Evolutionary conservation across 2,329 filamentous ascomycete genomes (phyloP).

Genomic region (Phaeosphaeria sp.): DNA sequence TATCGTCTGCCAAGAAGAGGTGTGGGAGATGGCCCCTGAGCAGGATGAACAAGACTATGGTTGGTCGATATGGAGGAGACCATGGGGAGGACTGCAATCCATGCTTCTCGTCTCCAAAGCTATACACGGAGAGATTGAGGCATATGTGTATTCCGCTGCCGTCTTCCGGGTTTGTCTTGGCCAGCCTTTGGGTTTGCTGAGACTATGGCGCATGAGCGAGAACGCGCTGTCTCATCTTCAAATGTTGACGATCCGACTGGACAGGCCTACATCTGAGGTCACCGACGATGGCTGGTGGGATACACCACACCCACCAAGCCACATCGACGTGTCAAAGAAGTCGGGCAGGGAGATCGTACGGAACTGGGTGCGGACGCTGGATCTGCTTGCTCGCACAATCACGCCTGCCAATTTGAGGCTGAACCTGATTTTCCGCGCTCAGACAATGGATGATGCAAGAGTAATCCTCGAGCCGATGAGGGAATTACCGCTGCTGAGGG

Average conservation of each 20-base stretch:
- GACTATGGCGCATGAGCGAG: constrained; percentile 5
- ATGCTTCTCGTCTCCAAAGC: not conserved
- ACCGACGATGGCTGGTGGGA: not conserved
- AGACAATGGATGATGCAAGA: constrained; percentile 2
- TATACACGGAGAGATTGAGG: constrained; percentile 3
- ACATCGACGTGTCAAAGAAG: not conserved
- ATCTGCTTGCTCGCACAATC: constrained; percentile 3
- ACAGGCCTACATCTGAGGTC: not conserved
- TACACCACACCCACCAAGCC: not conserved
- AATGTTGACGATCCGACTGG: constrained; percentile 10
- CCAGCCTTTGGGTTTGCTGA: constrained; percentile 1
- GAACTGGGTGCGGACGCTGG: constrained; percentile 1
- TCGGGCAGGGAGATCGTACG: constrained; percentile 6
- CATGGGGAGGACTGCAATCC: not conserved
- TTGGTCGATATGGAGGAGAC: not conserved
- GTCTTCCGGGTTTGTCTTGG: constrained; percentile 1
- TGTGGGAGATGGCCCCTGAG: not conserved
- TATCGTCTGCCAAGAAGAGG: not conserved
- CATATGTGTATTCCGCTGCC: not conserved
- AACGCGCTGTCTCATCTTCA: constrained; percentile 3
- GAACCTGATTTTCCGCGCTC: constrained; percentile 2
- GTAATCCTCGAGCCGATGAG: constrained; percentile 7
- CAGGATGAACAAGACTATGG: not conserved
- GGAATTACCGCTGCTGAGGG: constrained; percentile 5
- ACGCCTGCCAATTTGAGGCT: constrained; percentile 3